Conservation (phyloP, 306 rosid species). For the Carpinus fangiana region DNA sequence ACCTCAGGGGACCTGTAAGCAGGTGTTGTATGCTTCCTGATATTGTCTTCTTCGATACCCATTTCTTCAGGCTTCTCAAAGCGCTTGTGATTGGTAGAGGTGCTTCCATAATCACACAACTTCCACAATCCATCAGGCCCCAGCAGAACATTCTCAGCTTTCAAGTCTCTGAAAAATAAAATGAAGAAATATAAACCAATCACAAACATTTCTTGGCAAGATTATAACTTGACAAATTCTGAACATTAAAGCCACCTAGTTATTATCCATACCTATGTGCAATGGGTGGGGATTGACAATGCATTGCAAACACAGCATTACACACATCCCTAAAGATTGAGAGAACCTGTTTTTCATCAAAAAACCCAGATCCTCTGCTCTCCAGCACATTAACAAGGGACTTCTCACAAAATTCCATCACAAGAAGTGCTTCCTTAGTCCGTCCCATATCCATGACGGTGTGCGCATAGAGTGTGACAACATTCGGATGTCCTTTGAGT, state of each 20-base stretch:
- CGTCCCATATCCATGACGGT: conserved; percentile 87
- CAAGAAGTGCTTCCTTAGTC: conserved; percentile 89
- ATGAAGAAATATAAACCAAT: conserved; percentile 1
- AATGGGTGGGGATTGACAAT: conserved; percentile 85
- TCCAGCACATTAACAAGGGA: conserved; percentile 86
- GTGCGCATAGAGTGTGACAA: conserved; percentile 78
- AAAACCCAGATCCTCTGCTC: conserved; percentile 82
- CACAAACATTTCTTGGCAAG: neutral
- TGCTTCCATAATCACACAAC: conserved; percentile 97
- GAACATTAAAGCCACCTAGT: conserved; percentile 5
- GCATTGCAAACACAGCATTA: conserved; percentile 94
- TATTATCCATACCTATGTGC: conserved; percentile 75
- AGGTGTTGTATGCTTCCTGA: conserved; percentile 97
- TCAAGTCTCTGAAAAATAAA: conserved; percentile 71
- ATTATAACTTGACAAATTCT: conserved; percentile 6
- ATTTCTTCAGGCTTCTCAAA: conserved; percentile 96
- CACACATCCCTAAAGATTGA: conserved; percentile 86
- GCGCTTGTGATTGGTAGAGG: conserved; percentile 87
- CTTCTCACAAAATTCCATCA: conserved; percentile 92
- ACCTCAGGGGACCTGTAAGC: conserved; percentile 99
- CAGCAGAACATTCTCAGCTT: conserved; percentile 82
- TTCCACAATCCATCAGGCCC: conserved; percentile 90
- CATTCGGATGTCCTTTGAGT: conserved; percentile 85
- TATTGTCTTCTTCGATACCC: conserved; percentile 99
- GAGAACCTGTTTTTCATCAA: conserved; percentile 84